Evolutionary conservation across 371 early-diverging fungal species (phyloP).

Genomic region (Basidiobolus meristosporus): DNA sequence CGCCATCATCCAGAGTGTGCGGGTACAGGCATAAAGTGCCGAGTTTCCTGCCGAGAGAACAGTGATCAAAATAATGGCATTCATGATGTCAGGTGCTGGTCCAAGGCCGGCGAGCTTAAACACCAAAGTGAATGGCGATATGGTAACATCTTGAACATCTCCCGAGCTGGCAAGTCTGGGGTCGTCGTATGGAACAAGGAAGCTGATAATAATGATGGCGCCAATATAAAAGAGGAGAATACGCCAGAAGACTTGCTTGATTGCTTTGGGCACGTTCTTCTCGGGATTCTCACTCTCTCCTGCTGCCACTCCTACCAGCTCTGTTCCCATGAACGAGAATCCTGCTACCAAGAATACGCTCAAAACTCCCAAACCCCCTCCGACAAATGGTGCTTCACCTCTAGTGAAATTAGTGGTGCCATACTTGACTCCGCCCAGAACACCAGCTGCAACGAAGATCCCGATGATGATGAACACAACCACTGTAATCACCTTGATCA

Average conservation of each 20-base stretch:
- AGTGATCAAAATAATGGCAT: conserved; percentile 51
- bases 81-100: conserved; percentile 54
- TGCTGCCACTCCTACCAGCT: conserved; percentile 51
- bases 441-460: conserved; percentile 39
- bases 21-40: conserved; percentile 52
- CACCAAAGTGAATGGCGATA: conserved; percentile 56
- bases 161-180: conserved; percentile 16
- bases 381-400: conserved; percentile 50
- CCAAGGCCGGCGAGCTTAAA: conserved; percentile 42
- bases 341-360: conserved; percentile 62
- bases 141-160: conserved; percentile 12
- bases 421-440: conserved; percentile 9
- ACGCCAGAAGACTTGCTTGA: conserved; percentile 52
- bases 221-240: conserved; percentile 54
- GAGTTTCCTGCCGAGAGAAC: conserved; percentile 65
- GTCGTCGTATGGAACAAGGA: conserved; percentile 44
- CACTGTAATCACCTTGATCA: conserved; percentile 31
- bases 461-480: conserved; percentile 58
- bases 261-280: conserved; percentile 50
- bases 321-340: conserved; percentile 77
- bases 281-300: conserved; percentile 57
- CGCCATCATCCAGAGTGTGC: conserved; percentile 46
- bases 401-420: conserved; percentile 7
- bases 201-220: conserved; percentile 48
- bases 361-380: conserved; percentile 42